Conservation (phyloP, 2,329 filamentous ascomycete genomes). For the Diaporthe humulicola region DNA sequence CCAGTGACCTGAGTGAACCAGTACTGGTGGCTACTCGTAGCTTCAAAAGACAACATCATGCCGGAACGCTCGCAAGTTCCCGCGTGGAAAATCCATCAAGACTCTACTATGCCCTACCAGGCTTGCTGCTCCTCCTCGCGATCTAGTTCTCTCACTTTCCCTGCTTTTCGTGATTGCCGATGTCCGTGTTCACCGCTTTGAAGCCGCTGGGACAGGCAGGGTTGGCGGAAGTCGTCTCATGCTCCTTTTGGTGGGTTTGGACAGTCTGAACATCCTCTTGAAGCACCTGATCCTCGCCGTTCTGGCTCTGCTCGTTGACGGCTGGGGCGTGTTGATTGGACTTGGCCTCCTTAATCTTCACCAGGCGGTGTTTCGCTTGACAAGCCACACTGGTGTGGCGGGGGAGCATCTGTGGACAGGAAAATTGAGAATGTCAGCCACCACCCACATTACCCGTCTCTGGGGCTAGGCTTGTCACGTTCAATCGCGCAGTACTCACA, state of each 20-base stretch:
- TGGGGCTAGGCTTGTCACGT: too few relatives aligned
- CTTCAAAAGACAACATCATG: not conserved
- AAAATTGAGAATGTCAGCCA: not conserved
- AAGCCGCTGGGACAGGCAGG: not conserved
- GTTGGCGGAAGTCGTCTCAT: not conserved
- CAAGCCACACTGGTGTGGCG: not conserved
- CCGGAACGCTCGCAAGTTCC: too few relatives aligned
- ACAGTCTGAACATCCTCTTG: not conserved
- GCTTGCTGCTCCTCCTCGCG: not conserved
- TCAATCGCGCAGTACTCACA: not conserved
- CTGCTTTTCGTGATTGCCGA: too few relatives aligned
- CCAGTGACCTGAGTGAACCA: too few relatives aligned
- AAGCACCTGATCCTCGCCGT: too few relatives aligned
- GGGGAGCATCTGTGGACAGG: not conserved
- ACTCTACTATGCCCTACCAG: too few relatives aligned
- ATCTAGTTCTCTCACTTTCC: not conserved
- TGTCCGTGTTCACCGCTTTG: not conserved
- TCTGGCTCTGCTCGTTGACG: too few relatives aligned
- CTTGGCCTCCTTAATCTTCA: not conserved
- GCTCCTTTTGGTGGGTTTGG: rapidly evolving
- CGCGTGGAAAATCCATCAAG: not conserved
- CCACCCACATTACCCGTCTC: too few relatives aligned
- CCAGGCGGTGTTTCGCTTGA: not conserved
- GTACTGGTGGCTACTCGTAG: not conserved
- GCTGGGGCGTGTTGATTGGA: not conserved